A percentile compares a stretch with the other conserved stretches of the same genome.
phyloP scores from a whole-genome alignment of 1,139 yeast genomes.

The Pichia inconspicua region DNA sequence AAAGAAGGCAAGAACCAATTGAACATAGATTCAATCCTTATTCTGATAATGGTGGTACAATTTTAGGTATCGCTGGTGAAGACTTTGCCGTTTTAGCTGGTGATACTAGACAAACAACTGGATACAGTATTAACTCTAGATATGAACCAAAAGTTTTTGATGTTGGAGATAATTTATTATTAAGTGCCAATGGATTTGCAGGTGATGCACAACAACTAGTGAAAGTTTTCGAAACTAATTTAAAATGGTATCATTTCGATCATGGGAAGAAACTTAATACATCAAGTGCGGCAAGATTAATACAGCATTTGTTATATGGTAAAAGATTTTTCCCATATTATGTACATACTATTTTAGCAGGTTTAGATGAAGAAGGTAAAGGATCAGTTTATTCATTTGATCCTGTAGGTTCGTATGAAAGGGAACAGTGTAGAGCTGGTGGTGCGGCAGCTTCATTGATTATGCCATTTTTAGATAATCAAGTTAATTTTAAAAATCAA shows the following conservation, averaged over 20 bases:
- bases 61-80: slow-evolving; percentile 93
- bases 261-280: slow-evolving; percentile 60
- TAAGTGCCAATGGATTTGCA: slow-evolving; percentile 93
- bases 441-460: slow-evolving; percentile 95
- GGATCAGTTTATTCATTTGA: slow-evolving; percentile 96
- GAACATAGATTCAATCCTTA: slow-evolving; percentile 95
- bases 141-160: slow-evolving; percentile 86
- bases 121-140: slow-evolving; percentile 88
- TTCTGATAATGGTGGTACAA: slow-evolving; percentile 96
- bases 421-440: slow-evolving; percentile 96
- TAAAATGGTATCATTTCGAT: slow-evolving; percentile 92
- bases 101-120: slow-evolving; percentile 93
- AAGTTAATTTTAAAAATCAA: slow-evolving; percentile 92
- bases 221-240: slow-evolving; percentile 63
- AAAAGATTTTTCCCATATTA: slow-evolving; percentile 96
- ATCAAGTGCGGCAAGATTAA: slow-evolving; percentile 77
- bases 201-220: slow-evolving; percentile 90
- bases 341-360: slow-evolving; percentile 90
- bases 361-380: slow-evolving; percentile 87
- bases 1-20: slow-evolving; percentile 44
- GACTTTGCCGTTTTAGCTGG: slow-evolving; percentile 97
- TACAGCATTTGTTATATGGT: slow-evolving; percentile 85
- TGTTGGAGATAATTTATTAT: slow-evolving; percentile 79
- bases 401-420: slow-evolving; percentile 96
- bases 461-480: slow-evolving; percentile 96